Percentiles rank a stretch among this genome's conserved stretches.
These are phyloP conservation scores for Stephania yunnanensis DNA, from an alignment of 164 flowering plant genomes.

Conservation along the genomic window DNA sequence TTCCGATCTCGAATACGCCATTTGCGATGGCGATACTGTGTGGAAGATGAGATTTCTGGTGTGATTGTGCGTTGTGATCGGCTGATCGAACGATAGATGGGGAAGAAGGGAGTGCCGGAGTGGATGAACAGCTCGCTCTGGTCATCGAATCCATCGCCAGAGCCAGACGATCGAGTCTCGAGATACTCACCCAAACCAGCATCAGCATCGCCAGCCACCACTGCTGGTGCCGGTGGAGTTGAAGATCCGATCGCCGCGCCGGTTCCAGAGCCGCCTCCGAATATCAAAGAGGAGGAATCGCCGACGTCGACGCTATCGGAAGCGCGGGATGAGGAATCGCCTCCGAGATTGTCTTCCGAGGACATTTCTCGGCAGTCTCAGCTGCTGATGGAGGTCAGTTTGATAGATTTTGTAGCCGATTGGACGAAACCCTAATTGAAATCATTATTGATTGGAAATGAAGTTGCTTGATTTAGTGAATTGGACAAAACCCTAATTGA, in stretches of 20 bases:
- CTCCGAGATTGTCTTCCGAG: slow-evolving; percentile 34
- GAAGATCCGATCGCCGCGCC: slow-evolving; percentile 14
- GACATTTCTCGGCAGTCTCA: slow-evolving; percentile 61
- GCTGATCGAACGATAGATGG: slow-evolving; percentile 23
- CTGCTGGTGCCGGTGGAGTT: background rate
- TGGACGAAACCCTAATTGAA: background rate
- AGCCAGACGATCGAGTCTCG: slow-evolving; percentile 21
- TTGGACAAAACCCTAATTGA: no score
- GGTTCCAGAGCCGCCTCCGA: slow-evolving; percentile 22
- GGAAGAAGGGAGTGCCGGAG: slow-evolving; percentile 75
- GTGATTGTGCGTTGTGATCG: background rate
- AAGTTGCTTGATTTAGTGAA: no score
- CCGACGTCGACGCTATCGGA: slow-evolving; percentile 17
- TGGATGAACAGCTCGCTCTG: slow-evolving; percentile 94
- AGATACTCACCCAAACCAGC: slow-evolving; percentile 15
- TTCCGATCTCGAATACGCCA: background rate
- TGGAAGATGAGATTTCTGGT: background rate
- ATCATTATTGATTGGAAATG: no score
- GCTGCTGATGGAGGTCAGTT: slow-evolving; percentile 63
- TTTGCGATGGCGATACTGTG: background rate
- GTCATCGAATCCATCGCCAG: slow-evolving; percentile 45
- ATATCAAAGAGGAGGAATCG: slow-evolving; percentile 8
- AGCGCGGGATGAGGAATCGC: slow-evolving; percentile 15
- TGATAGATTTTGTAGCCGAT: background rate
- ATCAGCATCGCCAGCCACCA: slow-evolving; percentile 4